phyloP scores from a whole-genome alignment of 2,329 filamentous ascomycete species.

The Fusarium acutatum region DNA sequence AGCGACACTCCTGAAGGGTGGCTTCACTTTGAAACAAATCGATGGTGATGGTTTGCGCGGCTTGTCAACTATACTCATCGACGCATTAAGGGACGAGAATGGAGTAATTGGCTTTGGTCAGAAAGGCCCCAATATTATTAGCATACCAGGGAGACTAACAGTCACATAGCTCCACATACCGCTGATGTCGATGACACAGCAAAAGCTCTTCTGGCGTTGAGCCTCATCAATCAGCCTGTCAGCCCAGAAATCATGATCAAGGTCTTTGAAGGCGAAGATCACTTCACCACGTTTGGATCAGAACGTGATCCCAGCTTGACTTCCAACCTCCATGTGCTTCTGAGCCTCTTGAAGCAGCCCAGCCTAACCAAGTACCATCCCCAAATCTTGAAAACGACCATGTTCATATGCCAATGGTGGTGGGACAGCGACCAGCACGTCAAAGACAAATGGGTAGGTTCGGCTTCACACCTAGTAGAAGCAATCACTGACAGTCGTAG shows the following conservation, averaged over 20 bases:
- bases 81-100: rapidly evolving
- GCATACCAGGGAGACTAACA: rapidly evolving
- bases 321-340: neutral
- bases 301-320: slow-evolving; percentile 2
- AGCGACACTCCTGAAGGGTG: neutral
- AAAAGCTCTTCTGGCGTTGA: neutral
- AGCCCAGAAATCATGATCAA: neutral
- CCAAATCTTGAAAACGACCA: neutral
- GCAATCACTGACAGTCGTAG: neutral
- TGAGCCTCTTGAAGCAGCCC: neutral
- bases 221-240: neutral
- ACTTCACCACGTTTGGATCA: neutral
- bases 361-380: neutral
- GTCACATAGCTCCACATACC: neutral
- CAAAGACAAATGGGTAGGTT: slow-evolving; percentile 2
- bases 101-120: neutral
- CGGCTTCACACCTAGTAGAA: rapidly evolving
- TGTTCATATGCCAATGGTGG: neutral
- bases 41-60: neutral
- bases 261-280: neutral
- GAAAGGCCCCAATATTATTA: rapidly evolving
- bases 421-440: neutral
- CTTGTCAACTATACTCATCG: neutral
- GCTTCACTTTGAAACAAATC: neutral
- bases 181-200: neutral